phyloP scores from a whole-genome alignment of 1,284 basidiomycete species.

The Cryptococcus jaspeensis region DNA sequence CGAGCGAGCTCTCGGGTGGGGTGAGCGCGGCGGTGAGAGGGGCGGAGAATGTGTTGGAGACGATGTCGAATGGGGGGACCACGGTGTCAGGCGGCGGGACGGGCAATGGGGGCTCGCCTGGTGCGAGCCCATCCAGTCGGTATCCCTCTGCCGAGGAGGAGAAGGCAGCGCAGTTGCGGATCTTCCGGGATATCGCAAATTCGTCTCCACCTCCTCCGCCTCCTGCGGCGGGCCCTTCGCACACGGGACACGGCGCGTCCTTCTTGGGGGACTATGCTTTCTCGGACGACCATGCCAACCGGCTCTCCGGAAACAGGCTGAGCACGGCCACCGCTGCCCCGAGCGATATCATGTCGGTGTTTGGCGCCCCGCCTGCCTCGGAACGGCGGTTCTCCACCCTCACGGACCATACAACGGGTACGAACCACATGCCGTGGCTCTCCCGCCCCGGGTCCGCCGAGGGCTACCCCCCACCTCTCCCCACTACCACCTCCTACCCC shows the following conservation, averaged over 20 bases:
- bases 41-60: no score
- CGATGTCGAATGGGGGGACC: not conserved
- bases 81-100: not conserved
- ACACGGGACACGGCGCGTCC: not conserved
- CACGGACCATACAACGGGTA: conserved; percentile 6
- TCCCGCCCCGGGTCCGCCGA: not conserved
- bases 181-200: conserved; percentile 4
- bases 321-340: conserved; percentile 10
- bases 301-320: not conserved
- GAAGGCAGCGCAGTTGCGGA: conserved; percentile 11
- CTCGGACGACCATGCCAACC: not conserved
- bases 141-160: conserved; percentile 16
- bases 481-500: not conserved
- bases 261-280: not conserved
- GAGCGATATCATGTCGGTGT: conserved; percentile 23
- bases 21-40: no score
- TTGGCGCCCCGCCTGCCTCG: conserved; percentile 21
- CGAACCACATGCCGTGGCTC: not conserved
- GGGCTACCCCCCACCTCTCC: conserved; percentile 3
- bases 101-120: not conserved
- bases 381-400: conserved; percentile 15
- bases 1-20: not conserved
- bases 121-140: not conserved
- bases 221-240: not conserved
- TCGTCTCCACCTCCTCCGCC: not conserved